Base-by-base conservation (phyloP, 1,284 basidiomycete genomes). In the Laetiporus sulphureus region DNA sequence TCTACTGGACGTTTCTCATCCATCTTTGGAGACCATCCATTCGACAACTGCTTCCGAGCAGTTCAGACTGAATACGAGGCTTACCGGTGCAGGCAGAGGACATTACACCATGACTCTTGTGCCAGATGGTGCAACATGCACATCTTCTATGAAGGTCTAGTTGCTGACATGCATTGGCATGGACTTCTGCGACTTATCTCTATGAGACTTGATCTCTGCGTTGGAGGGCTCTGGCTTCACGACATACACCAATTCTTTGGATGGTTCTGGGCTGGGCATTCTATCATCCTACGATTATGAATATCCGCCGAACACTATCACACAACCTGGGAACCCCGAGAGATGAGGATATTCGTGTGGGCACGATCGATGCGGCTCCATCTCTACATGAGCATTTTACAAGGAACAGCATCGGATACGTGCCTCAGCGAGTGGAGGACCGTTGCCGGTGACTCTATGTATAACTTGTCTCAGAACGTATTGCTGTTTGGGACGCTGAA, bases 71-170 rank as follows among this genome's bases (percentile, higher is more conserved):
- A 82, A 83, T 50, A 97, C 95, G n/a, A 99, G 99, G 70, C 67
- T 99, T 41, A 99, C 96, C 2, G 96, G 96, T 32, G 95, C 96
- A 2, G 96, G 96, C n/a, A 96, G 96, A 21, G 96, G 96, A 13
- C 96, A 96, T 13, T 99, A 96, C 58, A 88, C 95, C 2, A 91
- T 99, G 21, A 98, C 94, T 4, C 77, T 99, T 24, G 73, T 99
- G 38, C 94, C 94, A 38, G 92, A 97, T 66, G 77, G 91, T 27
- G 25, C 7, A 13, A 27, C 82, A 47, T n/a, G n/a, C n/a, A n/a
- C n/a, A n/a, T n/a, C n/a, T n/a, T n/a, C n/a, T n/a, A n/a, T n/a
- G n/a, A n/a, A n/a, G n/a, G n/a, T n/a, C n/a, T n/a, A n/a, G n/a
- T n/a, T n/a, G n/a, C n/a, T n/a, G n/a, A n/a, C 34, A 42, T 31